phyloP scores from a whole-genome alignment of 352 stramenopile species.

The Pythium dissotocum region DNA sequence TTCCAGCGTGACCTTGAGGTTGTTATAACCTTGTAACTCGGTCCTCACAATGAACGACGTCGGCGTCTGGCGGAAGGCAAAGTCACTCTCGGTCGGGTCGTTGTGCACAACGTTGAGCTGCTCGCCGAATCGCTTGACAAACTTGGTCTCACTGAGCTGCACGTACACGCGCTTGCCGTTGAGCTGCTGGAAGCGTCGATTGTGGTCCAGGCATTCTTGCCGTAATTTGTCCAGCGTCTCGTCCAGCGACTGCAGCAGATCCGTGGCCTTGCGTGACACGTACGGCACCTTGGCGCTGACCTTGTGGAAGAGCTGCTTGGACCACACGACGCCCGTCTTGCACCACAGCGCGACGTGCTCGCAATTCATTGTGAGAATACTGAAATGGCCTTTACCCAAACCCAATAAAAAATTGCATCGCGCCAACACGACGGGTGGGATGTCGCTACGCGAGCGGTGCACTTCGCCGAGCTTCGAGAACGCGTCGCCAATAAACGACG shows the following conservation, averaged over 20 bases:
- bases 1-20: conserved; percentile 48
- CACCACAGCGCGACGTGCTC: conserved; percentile 80
- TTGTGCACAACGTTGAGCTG: conserved; percentile 56
- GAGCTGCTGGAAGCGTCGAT: conserved; percentile 36
- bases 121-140: conserved; percentile 57
- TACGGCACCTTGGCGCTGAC: conserved; percentile 51
- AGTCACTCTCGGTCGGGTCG: conserved; percentile 60
- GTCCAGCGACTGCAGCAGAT: conserved; percentile 38
- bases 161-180: conserved; percentile 61
- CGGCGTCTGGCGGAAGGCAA: conserved; percentile 58
- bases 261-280: conserved; percentile 36
- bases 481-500: conserved; percentile 58
- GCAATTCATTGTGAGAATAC: conserved; percentile 70
- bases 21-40: conserved; percentile 53
- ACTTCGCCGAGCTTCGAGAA: conserved; percentile 64
- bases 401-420: conserved; percentile 69
- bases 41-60: conserved; percentile 48
- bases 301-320: conserved; percentile 68
- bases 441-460: conserved; percentile 57
- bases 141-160: conserved; percentile 35
- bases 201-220: conserved; percentile 32
- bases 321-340: conserved; percentile 73
- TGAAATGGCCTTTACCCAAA: conserved; percentile 68
- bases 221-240: conserved; percentile 37
- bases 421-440: conserved; percentile 66